A percentile compares a stretch with the other conserved stretches of the same genome.
phyloP scores from a whole-genome alignment of 352 stramenopile genomes.

The Phytophthora syringae region DNA sequence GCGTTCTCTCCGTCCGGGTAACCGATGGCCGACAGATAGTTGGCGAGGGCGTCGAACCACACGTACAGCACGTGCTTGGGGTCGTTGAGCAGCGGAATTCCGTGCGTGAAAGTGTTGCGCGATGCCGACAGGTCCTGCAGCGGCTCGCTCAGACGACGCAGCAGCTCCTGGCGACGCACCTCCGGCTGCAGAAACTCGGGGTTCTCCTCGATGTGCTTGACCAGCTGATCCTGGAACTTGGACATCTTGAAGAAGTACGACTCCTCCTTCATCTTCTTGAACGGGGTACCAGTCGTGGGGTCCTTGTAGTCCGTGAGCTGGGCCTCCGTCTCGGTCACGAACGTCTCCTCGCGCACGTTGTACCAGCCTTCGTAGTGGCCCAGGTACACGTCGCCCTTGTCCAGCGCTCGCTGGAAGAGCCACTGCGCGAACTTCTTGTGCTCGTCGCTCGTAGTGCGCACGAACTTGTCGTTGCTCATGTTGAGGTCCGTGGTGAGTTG shows the following conservation, averaged over 20 bases:
- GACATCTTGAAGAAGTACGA: constrained; percentile 99
- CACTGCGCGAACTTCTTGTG: constrained; percentile 96
- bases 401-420: constrained; percentile 92
- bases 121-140: constrained; percentile 97
- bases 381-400: constrained; percentile 97
- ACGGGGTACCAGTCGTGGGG: constrained; percentile 89
- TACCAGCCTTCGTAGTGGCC: constrained; percentile 99
- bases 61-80: constrained; percentile 99
- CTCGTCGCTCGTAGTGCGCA: constrained; percentile 95
- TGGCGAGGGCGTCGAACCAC: constrained; percentile 99
- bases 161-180: constrained; percentile 93
- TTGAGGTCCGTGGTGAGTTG: constrained; percentile 87
- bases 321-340: constrained; percentile 98
- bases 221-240: constrained; percentile 96
- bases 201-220: constrained; percentile 96
- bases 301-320: constrained; percentile 96
- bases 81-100: constrained; percentile 95
- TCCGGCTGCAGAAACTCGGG: constrained; percentile 97
- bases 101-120: constrained; percentile 96
- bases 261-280: constrained; percentile 98
- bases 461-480: constrained; percentile 92
- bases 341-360: constrained; percentile 98
- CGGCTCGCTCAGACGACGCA: constrained; percentile 92
- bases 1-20: constrained; percentile 89
- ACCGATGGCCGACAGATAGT: constrained; percentile 97